These are phyloP conservation scores for Sporothrix brunneoviolacea DNA, from an alignment of 2,329 filamentous ascomycete genomes.

Conservation along the genomic window DNA sequence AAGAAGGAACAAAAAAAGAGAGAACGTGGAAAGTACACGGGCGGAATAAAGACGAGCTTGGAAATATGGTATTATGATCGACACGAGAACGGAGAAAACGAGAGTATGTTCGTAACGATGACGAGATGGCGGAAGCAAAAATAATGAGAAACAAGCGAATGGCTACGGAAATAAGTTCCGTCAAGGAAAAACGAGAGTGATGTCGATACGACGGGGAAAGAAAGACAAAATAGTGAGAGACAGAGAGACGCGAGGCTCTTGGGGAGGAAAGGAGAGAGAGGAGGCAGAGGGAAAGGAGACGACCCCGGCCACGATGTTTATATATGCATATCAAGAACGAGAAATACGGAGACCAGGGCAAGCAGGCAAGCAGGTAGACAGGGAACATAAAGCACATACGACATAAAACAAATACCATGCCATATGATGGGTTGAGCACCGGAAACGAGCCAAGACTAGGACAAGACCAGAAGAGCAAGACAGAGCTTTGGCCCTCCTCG, in stretches of 20 bases:
- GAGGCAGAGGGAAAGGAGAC: background rate
- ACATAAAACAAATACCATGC: too few relatives aligned
- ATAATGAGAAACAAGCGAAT: slow-evolving; percentile 1
- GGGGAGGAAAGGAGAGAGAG: background rate
- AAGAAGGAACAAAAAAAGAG: background rate
- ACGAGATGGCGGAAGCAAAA: too few relatives aligned
- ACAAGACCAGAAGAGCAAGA: too few relatives aligned
- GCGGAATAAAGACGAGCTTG: too few relatives aligned
- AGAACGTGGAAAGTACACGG: background rate
- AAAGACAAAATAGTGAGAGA: background rate
- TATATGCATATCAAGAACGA: background rate
- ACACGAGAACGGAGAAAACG: too few relatives aligned
- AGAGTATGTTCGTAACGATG: too few relatives aligned
- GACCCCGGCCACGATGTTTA: background rate
- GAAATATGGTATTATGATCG: too few relatives aligned
- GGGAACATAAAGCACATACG: too few relatives aligned
- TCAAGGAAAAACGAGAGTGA: background rate
- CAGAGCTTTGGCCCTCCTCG: too few relatives aligned
- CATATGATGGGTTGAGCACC: too few relatives aligned
- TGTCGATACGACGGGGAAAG: background rate
- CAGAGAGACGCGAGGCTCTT: slow-evolving; percentile 2
- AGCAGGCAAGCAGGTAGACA: too few relatives aligned
- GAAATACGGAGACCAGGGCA: background rate
- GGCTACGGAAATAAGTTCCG: slow-evolving; percentile 1
- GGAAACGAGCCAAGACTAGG: too few relatives aligned